phyloP scores from a whole-genome alignment of 1,284 basidiomycete genomes.

The Apiotrichum siamense region DNA sequence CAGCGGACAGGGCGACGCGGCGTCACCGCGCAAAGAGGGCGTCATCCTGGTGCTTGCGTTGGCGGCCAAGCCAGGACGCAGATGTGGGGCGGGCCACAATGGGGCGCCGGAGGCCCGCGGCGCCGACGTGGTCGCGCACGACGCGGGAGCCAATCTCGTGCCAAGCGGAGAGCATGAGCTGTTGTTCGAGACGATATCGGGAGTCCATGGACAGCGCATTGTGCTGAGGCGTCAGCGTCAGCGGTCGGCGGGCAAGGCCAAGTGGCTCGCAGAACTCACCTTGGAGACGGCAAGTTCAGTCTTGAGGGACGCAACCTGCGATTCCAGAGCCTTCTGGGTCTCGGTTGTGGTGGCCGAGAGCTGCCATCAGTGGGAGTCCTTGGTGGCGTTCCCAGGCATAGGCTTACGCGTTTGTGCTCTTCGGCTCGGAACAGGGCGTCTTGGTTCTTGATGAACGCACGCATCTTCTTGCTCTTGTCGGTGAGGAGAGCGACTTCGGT shows the following conservation, averaged over 20 bases:
- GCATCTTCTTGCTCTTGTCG: conserved; percentile 77
- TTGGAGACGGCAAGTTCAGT: conserved; percentile 62
- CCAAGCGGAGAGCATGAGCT: conserved; percentile 68
- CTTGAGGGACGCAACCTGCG: conserved; percentile 64
- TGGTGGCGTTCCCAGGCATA: conserved; percentile 3
- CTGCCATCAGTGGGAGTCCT: conserved; percentile 2
- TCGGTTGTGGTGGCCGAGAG: conserved; percentile 62
- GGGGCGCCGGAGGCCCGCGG: conserved; percentile 23
- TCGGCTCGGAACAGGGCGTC: conserved; percentile 60
- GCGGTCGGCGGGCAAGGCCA: too few relatives aligned
- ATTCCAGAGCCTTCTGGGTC: conserved; percentile 60
- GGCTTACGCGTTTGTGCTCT: conserved; percentile 18
- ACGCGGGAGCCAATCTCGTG: conserved; percentile 63
- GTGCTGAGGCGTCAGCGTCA: conserved; percentile 1
- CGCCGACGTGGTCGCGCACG: conserved; percentile 50
- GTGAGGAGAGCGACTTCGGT: conserved; percentile 64
- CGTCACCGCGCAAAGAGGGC: conserved; percentile 24
- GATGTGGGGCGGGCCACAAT: conserved; percentile 49
- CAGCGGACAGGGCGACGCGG: conserved; percentile 11
- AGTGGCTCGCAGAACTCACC: conserved; percentile 45
- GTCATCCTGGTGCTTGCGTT: conserved; percentile 50
- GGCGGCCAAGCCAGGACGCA: conserved; percentile 58
- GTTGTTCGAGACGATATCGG: conserved; percentile 67
- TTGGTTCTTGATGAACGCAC: conserved; percentile 86
- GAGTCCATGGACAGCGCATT: conserved; percentile 6